phyloP scores from a whole-genome alignment of 805 yeast species.

The Yarrowia deformans region DNA sequence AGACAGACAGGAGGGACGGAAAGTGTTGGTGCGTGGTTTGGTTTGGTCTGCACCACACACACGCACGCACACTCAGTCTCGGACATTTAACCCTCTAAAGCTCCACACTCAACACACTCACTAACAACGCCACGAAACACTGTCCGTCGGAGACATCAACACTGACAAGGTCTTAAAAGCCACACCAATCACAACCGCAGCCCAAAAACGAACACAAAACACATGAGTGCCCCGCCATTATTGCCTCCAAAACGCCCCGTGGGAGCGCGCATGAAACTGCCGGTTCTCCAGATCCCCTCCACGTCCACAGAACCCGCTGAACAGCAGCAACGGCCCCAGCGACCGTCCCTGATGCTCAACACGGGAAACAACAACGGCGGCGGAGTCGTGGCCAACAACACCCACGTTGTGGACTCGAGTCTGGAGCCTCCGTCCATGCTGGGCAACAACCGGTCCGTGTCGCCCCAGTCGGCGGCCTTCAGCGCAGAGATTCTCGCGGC shows the following conservation, averaged over 20 bases:
- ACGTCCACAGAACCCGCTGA: constrained; percentile 35
- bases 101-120: constrained; percentile 8
- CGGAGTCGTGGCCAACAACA: neutral
- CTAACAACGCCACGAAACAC: constrained; percentile 13
- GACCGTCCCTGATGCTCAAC: constrained; percentile 37
- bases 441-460: constrained; percentile 24
- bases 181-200: neutral
- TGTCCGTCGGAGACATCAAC: no score
- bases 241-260: constrained; percentile 37
- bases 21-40: no score
- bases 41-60: neutral
- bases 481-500: constrained; percentile 46
- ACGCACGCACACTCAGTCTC: neutral
- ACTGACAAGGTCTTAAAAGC: neutral
- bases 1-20: neutral
- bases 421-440: constrained; percentile 21
- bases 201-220: neutral
- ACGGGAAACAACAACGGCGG: constrained; percentile 1
- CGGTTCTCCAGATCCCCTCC: constrained; percentile 44
- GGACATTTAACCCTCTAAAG: constrained; percentile 3
- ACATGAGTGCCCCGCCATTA: constrained; percentile 33
- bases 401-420: constrained; percentile 20
- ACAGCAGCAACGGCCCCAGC: constrained; percentile 6
- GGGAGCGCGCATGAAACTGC: constrained; percentile 43
- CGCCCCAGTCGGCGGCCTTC: constrained; percentile 42